A percentile compares a stretch with the other conserved stretches of the same genome.
These are phyloP conservation scores for Globisporangium nunn DNA, from an alignment of 352 stramenopile genomes.

Conservation along the genomic window DNA sequence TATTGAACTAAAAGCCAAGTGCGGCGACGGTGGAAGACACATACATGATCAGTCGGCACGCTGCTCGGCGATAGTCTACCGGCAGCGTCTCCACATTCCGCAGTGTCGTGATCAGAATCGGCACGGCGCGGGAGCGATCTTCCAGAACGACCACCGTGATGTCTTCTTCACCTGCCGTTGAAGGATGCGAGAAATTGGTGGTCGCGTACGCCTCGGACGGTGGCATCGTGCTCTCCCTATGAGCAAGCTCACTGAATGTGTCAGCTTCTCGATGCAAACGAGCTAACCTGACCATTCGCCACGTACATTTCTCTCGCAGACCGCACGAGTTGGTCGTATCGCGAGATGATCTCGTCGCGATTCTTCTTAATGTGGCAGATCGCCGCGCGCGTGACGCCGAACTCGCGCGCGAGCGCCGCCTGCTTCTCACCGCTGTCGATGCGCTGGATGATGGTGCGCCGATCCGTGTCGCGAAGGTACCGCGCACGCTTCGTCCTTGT, in stretches of 20 bases:
- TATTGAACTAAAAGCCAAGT: too few species aligned
- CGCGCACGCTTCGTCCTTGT: constrained; percentile 29
- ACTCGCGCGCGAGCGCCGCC: constrained; percentile 45
- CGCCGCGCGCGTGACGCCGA: constrained; percentile 57
- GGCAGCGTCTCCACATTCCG: constrained; percentile 23
- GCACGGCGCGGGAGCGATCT: constrained; percentile 30
- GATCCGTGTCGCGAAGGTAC: constrained; percentile 51
- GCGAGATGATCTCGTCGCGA: constrained; percentile 57
- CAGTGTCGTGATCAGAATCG: constrained; percentile 41
- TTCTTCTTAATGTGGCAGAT: constrained; percentile 84
- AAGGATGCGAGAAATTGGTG: neutral
- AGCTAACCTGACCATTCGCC: neutral
- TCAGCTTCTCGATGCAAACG: neutral
- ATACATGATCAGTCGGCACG: constrained; percentile 42
- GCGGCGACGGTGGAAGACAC: neutral
- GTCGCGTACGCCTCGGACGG: neutral
- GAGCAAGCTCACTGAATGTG: neutral
- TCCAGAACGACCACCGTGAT: constrained; percentile 35
- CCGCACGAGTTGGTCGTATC: constrained; percentile 50
- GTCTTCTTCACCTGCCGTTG: neutral
- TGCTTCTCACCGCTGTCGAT: constrained; percentile 68
- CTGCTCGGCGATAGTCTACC: constrained; percentile 27
- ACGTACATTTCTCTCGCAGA: constrained; percentile 49
- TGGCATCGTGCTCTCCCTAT: constrained; percentile 22
- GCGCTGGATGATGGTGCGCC: constrained; percentile 56